phyloP scores from a whole-genome alignment of 139 green algal species.

The Dunaliella primolecta region DNA sequence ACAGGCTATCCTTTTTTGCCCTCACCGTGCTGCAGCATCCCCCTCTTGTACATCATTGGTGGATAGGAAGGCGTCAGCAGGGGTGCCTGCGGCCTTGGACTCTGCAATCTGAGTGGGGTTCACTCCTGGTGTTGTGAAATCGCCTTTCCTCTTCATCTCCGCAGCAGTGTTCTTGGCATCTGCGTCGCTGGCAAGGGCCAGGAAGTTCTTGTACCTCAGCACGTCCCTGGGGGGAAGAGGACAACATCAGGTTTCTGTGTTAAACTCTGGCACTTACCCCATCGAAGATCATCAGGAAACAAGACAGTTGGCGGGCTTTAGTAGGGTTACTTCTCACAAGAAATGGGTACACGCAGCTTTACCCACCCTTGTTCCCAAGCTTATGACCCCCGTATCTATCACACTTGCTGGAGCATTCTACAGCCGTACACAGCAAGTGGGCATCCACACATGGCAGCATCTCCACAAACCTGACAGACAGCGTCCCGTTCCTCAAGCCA shows the following conservation, averaged over 20 bases:
- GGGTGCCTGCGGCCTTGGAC: slow-evolving; percentile 20
- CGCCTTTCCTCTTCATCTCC: slow-evolving; percentile 44
- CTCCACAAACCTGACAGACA: slow-evolving; percentile 42
- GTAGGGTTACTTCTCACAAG: neutral
- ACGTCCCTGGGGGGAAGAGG: slow-evolving; percentile 25
- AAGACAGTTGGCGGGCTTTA: neutral
- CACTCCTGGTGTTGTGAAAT: slow-evolving; percentile 39
- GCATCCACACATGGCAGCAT: no score
- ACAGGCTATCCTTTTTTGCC: no score
- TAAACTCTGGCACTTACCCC: neutral
- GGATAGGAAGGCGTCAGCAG: slow-evolving; percentile 37
- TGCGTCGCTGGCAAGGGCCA: slow-evolving; percentile 50
- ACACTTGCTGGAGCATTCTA: no score
- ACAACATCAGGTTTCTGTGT: neutral
- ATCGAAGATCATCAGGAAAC: neutral
- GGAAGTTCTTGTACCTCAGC: slow-evolving; percentile 60
- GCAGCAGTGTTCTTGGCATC: slow-evolving; percentile 40
- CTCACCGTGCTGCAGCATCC: slow-evolving; percentile 28
- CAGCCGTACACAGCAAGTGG: no score
- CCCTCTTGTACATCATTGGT: slow-evolving; percentile 21
- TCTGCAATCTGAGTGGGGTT: slow-evolving; percentile 25
- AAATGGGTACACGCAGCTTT: neutral
- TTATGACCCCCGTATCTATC: no score
- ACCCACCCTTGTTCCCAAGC: no score
- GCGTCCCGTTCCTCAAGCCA: slow-evolving; percentile 36